Evolutionary conservation across 345 rosid species (phyloP).

Genomic region (Citrus mangshanensis): DNA sequence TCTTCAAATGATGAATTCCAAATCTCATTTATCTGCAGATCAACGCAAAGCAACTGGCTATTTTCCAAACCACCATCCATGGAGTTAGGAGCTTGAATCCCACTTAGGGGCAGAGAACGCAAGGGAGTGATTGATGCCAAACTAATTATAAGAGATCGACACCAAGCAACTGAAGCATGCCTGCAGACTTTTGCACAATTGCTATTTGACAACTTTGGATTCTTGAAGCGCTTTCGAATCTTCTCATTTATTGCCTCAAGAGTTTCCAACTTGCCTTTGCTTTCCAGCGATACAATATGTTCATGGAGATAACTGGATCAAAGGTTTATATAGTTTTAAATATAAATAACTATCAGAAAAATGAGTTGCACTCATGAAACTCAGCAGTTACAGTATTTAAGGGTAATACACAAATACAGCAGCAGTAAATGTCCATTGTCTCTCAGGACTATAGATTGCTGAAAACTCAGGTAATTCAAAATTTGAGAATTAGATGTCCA

Average conservation of each 20-base stretch:
- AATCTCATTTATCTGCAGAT: slow-evolving; percentile 61
- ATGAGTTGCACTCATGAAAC: neutral
- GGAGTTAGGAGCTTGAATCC: slow-evolving; percentile 34
- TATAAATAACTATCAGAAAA: neutral
- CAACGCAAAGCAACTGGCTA: slow-evolving; percentile 62
- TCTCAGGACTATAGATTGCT: neutral
- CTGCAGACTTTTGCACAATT: slow-evolving; percentile 82
- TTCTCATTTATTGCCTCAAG: slow-evolving; percentile 87
- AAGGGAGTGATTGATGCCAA: slow-evolving; percentile 77
- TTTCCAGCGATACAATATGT: slow-evolving; percentile 61
- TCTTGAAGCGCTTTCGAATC: slow-evolving; percentile 89
- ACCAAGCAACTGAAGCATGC: slow-evolving; percentile 95
- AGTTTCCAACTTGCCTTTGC: slow-evolving; percentile 67
- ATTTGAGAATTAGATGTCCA: neutral
- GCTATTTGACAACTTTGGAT: slow-evolving; percentile 75
- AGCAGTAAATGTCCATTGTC: neutral
- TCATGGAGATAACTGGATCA: slow-evolving; percentile 67
- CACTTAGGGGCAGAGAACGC: slow-evolving; percentile 41
- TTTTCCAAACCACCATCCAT: slow-evolving; percentile 42
- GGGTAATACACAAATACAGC: neutral
- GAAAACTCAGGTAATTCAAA: neutral
- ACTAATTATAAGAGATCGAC: slow-evolving; percentile 65
- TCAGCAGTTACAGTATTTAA: neutral
- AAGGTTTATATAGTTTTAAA: slow-evolving; percentile 12
- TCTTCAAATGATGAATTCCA: slow-evolving; percentile 77